A percentile compares a stretch with the other conserved stretches of the same genome.
phyloP scores from a whole-genome alignment of 768 basidiomycete species.

The Suillus variegatus region DNA sequence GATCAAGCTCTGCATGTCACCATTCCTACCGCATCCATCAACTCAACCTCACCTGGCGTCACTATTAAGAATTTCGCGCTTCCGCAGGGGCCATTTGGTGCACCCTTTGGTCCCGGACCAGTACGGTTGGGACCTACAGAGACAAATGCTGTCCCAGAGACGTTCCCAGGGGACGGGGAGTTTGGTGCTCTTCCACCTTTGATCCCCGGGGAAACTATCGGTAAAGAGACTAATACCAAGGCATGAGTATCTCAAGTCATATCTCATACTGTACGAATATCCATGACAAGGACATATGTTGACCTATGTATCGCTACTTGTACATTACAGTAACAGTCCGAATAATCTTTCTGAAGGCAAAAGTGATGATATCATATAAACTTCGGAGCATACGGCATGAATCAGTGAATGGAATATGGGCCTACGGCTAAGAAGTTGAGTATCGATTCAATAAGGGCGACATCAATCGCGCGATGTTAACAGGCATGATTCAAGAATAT shows the following conservation, averaged over 20 bases:
- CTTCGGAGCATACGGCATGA: neutral
- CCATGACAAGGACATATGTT: neutral
- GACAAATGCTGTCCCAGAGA: slow-evolving; percentile 22
- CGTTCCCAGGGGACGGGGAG: slow-evolving; percentile 26
- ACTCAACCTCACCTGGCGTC: slow-evolving; percentile 7
- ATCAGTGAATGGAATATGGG: neutral
- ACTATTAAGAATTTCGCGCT: slow-evolving; percentile 20
- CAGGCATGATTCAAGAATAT: slow-evolving; percentile 2
- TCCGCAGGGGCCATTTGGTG: slow-evolving; percentile 17
- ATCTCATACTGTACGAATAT: neutral
- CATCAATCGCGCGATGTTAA: neutral
- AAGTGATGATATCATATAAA: neutral
- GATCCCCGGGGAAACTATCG: slow-evolving; percentile 28
- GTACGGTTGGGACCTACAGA: slow-evolving; percentile 23
- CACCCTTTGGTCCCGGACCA: slow-evolving; percentile 17
- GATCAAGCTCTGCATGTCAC: slow-evolving; percentile 26
- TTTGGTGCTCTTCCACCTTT: slow-evolving; percentile 30
- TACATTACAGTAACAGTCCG: neutral
- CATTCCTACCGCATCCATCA: slow-evolving; percentile 23
- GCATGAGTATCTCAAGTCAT: neutral
- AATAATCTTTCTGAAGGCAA: neutral
- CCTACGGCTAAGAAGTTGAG: neutral
- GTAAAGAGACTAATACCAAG: slow-evolving; percentile 14
- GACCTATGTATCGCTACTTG: neutral
- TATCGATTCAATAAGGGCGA: neutral